Evolutionary conservation across 768 basidiomycete species (phyloP).

Genomic region (Panellus pusillus): DNA sequence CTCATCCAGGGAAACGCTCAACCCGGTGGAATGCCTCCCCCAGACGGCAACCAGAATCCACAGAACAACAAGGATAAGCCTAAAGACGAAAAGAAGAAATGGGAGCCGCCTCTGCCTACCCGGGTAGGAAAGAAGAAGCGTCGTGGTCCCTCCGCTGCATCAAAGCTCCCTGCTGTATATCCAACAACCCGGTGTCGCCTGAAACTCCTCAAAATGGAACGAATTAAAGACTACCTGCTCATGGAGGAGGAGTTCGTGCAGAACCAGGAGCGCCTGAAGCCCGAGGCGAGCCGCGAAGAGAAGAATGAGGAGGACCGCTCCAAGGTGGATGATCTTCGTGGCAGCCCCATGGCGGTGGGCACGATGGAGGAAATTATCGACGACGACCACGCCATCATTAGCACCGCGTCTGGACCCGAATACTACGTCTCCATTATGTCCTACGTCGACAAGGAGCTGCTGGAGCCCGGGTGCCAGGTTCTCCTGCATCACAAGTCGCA

Average conservation of each 20-base stretch:
- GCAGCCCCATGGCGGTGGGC: constrained; percentile 97
- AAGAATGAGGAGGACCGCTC: constrained; percentile 94
- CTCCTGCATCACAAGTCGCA: constrained; percentile 95
- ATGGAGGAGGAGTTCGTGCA: constrained; percentile 94
- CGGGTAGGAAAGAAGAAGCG: constrained; percentile 97
- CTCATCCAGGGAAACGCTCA: constrained; percentile 67
- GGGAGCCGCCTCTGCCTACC: constrained; percentile 97
- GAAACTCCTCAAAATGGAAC: constrained; percentile 93
- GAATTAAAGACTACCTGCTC: constrained; percentile 96
- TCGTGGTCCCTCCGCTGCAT: constrained; percentile 87
- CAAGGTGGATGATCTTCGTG: constrained; percentile 91
- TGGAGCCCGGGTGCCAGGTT: constrained; percentile 96
- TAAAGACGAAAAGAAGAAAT: constrained; percentile 79
- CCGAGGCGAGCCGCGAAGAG: constrained; percentile 85
- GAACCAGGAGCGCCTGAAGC: constrained; percentile 90
- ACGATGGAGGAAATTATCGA: constrained; percentile 97
- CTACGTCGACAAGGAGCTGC: constrained; percentile 95
- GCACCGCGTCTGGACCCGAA: constrained; percentile 91
- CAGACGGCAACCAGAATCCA: constrained; percentile 49
- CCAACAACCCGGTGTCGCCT: constrained; percentile 96
- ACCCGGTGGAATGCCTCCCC: constrained; percentile 55
- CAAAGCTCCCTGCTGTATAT: constrained; percentile 88
- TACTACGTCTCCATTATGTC: constrained; percentile 98
- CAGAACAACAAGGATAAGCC: constrained; percentile 36
- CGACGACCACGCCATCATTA: constrained; percentile 99